Evolutionary conservation across 1,284 basidiomycete species (phyloP).

Genomic region (Cystobasidium pallidum): DNA sequence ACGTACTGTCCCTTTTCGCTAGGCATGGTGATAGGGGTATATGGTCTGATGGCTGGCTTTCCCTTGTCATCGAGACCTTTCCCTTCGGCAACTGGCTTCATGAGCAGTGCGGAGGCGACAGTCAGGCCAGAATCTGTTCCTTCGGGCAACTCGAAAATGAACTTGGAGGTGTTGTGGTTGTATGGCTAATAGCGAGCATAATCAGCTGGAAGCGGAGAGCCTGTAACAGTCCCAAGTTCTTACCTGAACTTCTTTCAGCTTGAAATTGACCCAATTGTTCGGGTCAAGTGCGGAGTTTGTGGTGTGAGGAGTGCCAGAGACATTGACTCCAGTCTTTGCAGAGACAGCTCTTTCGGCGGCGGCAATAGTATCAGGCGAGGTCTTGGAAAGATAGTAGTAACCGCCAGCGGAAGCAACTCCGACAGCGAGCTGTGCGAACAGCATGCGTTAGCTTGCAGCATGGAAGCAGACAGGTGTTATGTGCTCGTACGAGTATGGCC

Average conservation of each 20-base stretch:
- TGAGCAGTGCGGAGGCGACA: slow-evolving; percentile 64
- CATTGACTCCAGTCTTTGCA: slow-evolving; percentile 23
- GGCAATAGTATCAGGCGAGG: slow-evolving; percentile 30
- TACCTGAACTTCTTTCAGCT: slow-evolving; percentile 76
- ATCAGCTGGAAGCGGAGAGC: too few species aligned
- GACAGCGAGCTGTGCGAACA: slow-evolving; percentile 38
- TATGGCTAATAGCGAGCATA: slow-evolving; percentile 61
- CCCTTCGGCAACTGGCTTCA: slow-evolving; percentile 60
- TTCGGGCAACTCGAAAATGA: slow-evolving; percentile 83
- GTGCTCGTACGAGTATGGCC: slow-evolving; percentile 16
- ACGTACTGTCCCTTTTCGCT: slow-evolving; percentile 38
- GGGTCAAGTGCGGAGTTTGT: slow-evolving; percentile 42
- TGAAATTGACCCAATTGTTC: slow-evolving; percentile 65
- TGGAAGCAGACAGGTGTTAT: neutral
- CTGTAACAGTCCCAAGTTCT: neutral
- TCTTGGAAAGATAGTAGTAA: slow-evolving; percentile 42
- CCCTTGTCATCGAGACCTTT: slow-evolving; percentile 70
- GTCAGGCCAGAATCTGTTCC: slow-evolving; percentile 76
- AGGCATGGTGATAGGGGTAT: slow-evolving; percentile 54
- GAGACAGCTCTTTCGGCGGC: slow-evolving; percentile 23
- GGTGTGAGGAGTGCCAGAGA: slow-evolving; percentile 19
- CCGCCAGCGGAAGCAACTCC: slow-evolving; percentile 42
- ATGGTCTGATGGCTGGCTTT: slow-evolving; percentile 78
- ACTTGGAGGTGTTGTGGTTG: slow-evolving; percentile 88
- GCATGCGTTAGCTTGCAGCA: neutral